phyloP scores from a whole-genome alignment of 352 stramenopile genomes.

The Pythium pyrilobum region DNA sequence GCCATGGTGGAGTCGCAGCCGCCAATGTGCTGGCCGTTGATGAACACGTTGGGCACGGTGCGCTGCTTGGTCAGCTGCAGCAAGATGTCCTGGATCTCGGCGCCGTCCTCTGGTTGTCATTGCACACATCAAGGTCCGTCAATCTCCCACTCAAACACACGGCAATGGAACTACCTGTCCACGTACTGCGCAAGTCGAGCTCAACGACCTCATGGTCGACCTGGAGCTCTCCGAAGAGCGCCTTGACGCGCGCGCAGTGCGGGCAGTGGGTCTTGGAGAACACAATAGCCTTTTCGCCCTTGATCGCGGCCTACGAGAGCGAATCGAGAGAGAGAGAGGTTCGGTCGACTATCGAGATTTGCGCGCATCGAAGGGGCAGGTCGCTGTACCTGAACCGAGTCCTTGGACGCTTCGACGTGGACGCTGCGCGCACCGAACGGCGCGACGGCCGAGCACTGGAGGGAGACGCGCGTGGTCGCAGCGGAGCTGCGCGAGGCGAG shows the following conservation, averaged over 20 bases:
- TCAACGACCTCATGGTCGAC: slow-evolving; percentile 61
- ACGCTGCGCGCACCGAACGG: slow-evolving; percentile 29
- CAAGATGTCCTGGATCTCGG: slow-evolving; percentile 89
- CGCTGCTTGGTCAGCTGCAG: slow-evolving; percentile 91
- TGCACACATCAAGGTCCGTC: not conserved
- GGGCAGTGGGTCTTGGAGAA: slow-evolving; percentile 97
- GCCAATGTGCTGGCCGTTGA: slow-evolving; percentile 95
- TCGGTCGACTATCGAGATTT: not conserved
- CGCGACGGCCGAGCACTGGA: slow-evolving; percentile 5
- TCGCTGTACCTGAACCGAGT: slow-evolving; percentile 44
- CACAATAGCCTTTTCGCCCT: slow-evolving; percentile 75
- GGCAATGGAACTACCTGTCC: too few relatives aligned
- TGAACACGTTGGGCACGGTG: slow-evolving; percentile 98
- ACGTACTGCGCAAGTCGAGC: slow-evolving; percentile 53
- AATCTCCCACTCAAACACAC: not conserved
- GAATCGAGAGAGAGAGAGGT: not conserved
- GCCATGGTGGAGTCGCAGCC: slow-evolving; percentile 82
- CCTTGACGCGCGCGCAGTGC: slow-evolving; percentile 90
- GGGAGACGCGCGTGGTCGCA: not conserved
- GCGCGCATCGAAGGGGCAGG: not conserved
- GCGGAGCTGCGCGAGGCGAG: slow-evolving; percentile 8
- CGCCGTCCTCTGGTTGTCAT: slow-evolving; percentile 70
- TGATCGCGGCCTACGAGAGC: slow-evolving; percentile 41
- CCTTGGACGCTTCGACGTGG: slow-evolving; percentile 55
- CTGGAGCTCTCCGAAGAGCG: slow-evolving; percentile 72